Evolutionary conservation across 345 rosid species (phyloP).

Genomic region (Rhodamnia argentea): DNA sequence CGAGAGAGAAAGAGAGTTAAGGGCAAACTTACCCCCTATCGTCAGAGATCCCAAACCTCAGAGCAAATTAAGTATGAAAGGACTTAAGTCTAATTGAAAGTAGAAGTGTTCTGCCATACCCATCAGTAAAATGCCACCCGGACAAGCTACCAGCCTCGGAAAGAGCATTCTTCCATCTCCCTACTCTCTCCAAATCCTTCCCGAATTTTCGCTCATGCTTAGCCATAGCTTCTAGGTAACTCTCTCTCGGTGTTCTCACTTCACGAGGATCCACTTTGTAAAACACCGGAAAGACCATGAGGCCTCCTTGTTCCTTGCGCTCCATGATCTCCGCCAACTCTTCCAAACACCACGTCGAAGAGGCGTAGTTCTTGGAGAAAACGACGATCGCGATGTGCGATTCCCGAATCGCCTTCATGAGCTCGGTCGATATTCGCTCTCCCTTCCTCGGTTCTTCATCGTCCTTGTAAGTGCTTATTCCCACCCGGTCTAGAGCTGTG

Average conservation of each 20-base stretch:
- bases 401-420: background rate
- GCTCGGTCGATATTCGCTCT: background rate
- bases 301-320: no score
- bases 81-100: no score
- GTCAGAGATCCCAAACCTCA: background rate
- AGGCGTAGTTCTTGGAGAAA: background rate
- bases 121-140: no score
- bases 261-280: no score
- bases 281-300: no score
- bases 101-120: background rate
- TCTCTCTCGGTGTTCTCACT: no score
- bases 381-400: accelerated
- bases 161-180: no score
- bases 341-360: background rate
- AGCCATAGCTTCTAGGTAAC: no score
- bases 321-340: background rate
- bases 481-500: accelerated
- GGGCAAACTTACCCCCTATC: background rate
- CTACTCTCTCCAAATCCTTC: no score
- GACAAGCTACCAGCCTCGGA: no score
- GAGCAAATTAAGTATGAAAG: background rate
- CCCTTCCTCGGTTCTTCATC: background rate
- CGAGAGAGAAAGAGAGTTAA: accelerated
- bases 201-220: no score
- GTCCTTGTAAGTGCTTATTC: background rate